A percentile compares a stretch with the other conserved stretches of the same genome.
phyloP scores from a whole-genome alignment of 139 green algal genomes.

The Coelastrella sp. region DNA sequence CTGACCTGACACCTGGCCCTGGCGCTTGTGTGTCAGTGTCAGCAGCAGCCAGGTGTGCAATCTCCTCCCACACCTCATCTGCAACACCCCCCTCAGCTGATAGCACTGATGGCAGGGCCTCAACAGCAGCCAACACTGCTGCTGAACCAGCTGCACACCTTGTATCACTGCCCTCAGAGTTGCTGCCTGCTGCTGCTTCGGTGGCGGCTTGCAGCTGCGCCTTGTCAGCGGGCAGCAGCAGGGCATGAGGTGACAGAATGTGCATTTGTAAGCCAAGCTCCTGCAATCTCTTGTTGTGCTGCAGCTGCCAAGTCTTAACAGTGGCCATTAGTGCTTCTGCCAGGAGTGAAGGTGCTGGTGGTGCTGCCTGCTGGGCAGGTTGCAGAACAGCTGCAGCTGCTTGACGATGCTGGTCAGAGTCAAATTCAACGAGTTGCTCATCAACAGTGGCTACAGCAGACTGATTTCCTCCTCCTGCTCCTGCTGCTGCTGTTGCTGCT shows the following conservation, averaged over 20 bases:
- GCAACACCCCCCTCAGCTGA: not conserved
- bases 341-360: not conserved
- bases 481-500: conserved; percentile 9
- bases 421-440: not conserved
- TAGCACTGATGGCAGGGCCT: not conserved
- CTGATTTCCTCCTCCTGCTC: not conserved
- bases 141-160: not conserved
- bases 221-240: not conserved
- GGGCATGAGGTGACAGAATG: not conserved
- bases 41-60: not conserved
- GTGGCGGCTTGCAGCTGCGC: not conserved
- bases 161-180: not conserved
- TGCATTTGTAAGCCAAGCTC: not conserved
- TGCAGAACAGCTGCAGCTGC: not conserved
- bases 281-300: not conserved
- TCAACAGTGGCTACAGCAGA: not conserved
- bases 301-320: not conserved
- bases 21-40: not conserved
- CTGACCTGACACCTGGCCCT: not conserved
- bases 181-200: not conserved
- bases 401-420: not conserved
- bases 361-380: not conserved
- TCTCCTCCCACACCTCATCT: not conserved
- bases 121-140: not conserved
- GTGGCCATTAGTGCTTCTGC: not conserved